Evolutionary conservation across 768 basidiomycete species (phyloP), one percentile per base, ranked within the genome.

Genomic region (Trametes elegans): DNA sequence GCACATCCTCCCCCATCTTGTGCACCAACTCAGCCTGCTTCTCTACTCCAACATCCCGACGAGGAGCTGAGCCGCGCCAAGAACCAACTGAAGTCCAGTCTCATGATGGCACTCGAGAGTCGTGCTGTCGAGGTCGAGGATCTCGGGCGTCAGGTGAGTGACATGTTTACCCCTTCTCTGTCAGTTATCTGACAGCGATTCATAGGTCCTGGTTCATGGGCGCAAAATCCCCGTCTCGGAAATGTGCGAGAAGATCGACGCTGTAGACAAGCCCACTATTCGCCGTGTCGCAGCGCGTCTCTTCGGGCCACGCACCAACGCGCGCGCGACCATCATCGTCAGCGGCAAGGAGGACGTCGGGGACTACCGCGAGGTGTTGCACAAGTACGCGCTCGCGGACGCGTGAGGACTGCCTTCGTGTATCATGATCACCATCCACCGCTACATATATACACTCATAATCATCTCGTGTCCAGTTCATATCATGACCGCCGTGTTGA

Each of bases 101-200:
- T 98, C 59, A 90, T 93, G 76, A 98, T 98, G 96, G 90, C 93
- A 2, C 72, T 98, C 40, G 94, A 97, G 73, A 93, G 90, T 64
- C 75, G 89, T 28, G 80, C 88, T 13, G 80, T 93, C 5, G 88
- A 87, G 64, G 90, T 94, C 8, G 90, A 93, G 66, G 91, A 97
- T 69, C 78, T 97, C 6, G 95, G 95, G 29, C 80, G 96, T 54
- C 95, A 97, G 82, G 87, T 86, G 63, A 23, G 73, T 59, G n/a
- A 27, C 23, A 36, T 16, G 32, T 23, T 10, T 2, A 18, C 36
- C 11, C 32, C 14, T n/a, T 7, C 18, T 13, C 0, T 29, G 29
- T 49, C 13, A 31, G 57, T 3, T 62, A 44, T 27, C 32, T 53
- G 32, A 54, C 48, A 34, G 3, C 16, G 24, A n/a, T 31, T 28